Evolutionary conservation across 129 eudicot genomes (phyloP).

Genomic region (Artemisia argyi): DNA sequence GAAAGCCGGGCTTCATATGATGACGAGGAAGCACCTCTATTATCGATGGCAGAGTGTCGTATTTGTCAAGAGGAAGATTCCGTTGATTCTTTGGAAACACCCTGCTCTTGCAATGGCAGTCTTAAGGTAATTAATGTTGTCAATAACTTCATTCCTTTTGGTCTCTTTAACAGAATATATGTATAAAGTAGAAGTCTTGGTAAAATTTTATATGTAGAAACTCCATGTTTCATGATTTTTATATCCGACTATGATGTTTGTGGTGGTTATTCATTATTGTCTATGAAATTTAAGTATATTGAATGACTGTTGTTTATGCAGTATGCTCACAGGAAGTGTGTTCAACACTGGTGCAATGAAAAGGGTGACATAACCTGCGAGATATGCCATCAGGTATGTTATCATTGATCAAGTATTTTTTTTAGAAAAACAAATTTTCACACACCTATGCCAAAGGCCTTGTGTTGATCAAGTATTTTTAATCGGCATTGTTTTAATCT

Average conservation of each 20-base stretch:
- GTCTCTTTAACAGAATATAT: too few species aligned
- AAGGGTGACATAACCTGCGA: conserved; percentile 45
- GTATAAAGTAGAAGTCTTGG: too few species aligned
- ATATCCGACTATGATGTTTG: not conserved
- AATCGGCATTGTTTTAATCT: not conserved
- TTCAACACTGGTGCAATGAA: conserved; percentile 43
- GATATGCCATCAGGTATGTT: conserved; percentile 45
- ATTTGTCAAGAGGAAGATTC: conserved; percentile 49
- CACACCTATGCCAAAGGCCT: too few species aligned
- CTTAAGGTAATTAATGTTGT: conserved; percentile 26
- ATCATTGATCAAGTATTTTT: not conserved
- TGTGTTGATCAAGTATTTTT: not conserved
- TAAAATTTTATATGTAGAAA: too few species aligned
- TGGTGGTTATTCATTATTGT: not conserved
- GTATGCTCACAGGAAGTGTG: conserved; percentile 49
- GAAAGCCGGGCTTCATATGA: conserved; percentile 43
- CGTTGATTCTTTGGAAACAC: conserved; percentile 35
- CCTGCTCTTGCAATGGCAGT: conserved; percentile 45
- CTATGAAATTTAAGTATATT: not conserved
- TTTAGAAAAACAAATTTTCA: too few species aligned
- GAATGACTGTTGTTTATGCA: conserved; percentile 14
- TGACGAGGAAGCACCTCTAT: conserved; percentile 76
- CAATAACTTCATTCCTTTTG: not conserved
- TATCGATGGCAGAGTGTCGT: conserved; percentile 44
- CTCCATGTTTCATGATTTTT: too few species aligned